phyloP scores from a whole-genome alignment of 2,329 filamentous ascomycete genomes.

The Colletotrichum sp. region DNA sequence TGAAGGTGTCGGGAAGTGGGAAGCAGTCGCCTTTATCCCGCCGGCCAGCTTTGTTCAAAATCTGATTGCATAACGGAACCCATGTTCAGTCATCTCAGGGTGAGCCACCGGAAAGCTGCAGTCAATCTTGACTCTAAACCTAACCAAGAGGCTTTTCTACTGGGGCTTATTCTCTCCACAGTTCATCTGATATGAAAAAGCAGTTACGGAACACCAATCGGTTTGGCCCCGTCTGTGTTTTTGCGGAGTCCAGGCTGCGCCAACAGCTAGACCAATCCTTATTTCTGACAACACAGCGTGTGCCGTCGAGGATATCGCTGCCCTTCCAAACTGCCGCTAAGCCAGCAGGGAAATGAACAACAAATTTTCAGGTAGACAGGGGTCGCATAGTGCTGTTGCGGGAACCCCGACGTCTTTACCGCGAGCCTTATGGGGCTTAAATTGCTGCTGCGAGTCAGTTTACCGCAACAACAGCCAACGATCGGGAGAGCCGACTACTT shows the following conservation, averaged over 20 bases:
- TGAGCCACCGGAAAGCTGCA: neutral
- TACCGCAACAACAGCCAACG: neutral
- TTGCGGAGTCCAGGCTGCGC: neutral
- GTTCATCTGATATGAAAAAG: neutral
- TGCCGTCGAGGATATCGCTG: neutral
- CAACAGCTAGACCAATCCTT: neutral
- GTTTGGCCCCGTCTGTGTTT: neutral
- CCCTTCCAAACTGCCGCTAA: neutral
- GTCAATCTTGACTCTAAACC: neutral
- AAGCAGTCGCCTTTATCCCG: neutral
- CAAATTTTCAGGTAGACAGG: neutral
- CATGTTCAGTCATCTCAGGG: neutral
- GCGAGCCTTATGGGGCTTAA: neutral
- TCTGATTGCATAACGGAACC: neutral
- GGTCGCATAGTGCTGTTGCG: neutral
- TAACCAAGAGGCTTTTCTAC: neutral
- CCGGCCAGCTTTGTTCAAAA: neutral
- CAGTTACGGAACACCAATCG: neutral
- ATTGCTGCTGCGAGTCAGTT: neutral
- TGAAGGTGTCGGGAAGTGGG: neutral
- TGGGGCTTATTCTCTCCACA: neutral
- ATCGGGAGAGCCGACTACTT: neutral
- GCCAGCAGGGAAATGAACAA: neutral
- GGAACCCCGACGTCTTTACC: neutral
- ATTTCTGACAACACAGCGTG: neutral